A percentile compares a stretch with the other conserved stretches of the same genome.
phyloP scores from a whole-genome alignment of 441 rosid species.

The Manihot esculenta region DNA sequence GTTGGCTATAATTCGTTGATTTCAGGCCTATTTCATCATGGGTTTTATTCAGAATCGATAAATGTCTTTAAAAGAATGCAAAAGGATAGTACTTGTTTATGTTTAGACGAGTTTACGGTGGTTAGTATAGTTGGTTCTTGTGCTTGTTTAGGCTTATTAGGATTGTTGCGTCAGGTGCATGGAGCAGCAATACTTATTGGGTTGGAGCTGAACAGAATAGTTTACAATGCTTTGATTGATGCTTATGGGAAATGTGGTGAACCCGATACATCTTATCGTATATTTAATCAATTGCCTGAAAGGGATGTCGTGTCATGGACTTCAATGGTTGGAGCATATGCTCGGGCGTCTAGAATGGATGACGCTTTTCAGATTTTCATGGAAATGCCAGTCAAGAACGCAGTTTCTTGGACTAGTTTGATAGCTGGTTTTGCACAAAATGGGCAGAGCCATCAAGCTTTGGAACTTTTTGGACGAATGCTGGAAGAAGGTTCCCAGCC shows the following conservation, averaged over 20 bases:
- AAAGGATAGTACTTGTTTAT: constrained; percentile 15
- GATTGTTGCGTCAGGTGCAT: constrained; percentile 38
- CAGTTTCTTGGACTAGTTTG: constrained; percentile 45
- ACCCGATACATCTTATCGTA: constrained; percentile 15
- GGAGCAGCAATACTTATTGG: constrained; percentile 32
- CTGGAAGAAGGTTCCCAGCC: constrained; percentile 35
- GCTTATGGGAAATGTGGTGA: constrained; percentile 46
- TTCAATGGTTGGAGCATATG: constrained; percentile 41
- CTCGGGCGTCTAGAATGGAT: constrained; percentile 29
- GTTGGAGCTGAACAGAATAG: constrained; percentile 31
- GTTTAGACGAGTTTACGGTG: constrained; percentile 34
- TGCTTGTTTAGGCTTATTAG: constrained; percentile 33
- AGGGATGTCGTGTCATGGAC: constrained; percentile 50
- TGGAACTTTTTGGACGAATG: constrained; percentile 38
- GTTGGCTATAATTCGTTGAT: constrained; percentile 43
- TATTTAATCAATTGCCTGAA: constrained; percentile 33
- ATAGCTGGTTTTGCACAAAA: constrained; percentile 37
- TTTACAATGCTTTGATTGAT: constrained; percentile 38
- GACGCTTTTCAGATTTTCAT: constrained; percentile 36
- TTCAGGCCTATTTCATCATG: constrained; percentile 39
- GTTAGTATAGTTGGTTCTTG: constrained; percentile 38
- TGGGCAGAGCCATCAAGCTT: constrained; percentile 30
- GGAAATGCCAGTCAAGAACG: constrained; percentile 35
- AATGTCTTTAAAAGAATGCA: constrained; percentile 29
- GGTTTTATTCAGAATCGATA: constrained; percentile 35